Conservation (phyloP, 148 eudicot species). For the Fagopyrum esculentum region DNA sequence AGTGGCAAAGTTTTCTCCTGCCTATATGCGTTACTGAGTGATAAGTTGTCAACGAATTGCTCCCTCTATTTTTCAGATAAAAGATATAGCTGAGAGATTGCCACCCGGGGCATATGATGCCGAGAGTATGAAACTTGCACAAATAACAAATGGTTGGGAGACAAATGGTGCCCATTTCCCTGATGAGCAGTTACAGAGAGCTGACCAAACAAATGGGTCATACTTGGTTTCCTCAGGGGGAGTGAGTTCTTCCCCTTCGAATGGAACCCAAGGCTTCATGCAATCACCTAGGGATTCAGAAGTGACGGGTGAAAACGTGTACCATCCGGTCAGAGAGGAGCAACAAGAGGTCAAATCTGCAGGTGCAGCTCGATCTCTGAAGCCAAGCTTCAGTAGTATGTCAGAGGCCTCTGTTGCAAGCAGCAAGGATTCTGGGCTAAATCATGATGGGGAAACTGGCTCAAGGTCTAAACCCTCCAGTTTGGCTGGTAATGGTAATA, state of each 20-base stretch:
- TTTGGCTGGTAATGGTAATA: slow-evolving; percentile 25
- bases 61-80: slow-evolving; percentile 41
- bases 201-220: slow-evolving; percentile 29
- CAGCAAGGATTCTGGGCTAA: slow-evolving; percentile 25
- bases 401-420: slow-evolving; percentile 41
- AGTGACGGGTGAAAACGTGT: slow-evolving; percentile 21
- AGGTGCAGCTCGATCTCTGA: slow-evolving; percentile 30
- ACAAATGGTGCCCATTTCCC: slow-evolving; percentile 44
- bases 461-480: slow-evolving; percentile 32
- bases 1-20: background rate
- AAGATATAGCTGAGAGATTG: slow-evolving; percentile 89
- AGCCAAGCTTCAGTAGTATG: slow-evolving; percentile 30
- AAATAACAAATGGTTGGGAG: slow-evolving; percentile 53
- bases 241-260: slow-evolving; percentile 14
- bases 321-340: slow-evolving; percentile 32
- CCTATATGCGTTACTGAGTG: background rate
- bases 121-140: slow-evolving; percentile 37
- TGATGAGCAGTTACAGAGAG: slow-evolving; percentile 32
- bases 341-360: slow-evolving; percentile 26
- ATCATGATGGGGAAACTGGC: slow-evolving; percentile 43
- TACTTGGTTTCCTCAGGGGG: slow-evolving; percentile 22
- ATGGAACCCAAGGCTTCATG: slow-evolving; percentile 30
- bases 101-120: slow-evolving; percentile 74
- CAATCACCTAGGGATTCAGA: slow-evolving; percentile 30
- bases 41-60: background rate